phyloP scores from a whole-genome alignment of 768 basidiomycete genomes.

The Pisolithus tinctorius region DNA sequence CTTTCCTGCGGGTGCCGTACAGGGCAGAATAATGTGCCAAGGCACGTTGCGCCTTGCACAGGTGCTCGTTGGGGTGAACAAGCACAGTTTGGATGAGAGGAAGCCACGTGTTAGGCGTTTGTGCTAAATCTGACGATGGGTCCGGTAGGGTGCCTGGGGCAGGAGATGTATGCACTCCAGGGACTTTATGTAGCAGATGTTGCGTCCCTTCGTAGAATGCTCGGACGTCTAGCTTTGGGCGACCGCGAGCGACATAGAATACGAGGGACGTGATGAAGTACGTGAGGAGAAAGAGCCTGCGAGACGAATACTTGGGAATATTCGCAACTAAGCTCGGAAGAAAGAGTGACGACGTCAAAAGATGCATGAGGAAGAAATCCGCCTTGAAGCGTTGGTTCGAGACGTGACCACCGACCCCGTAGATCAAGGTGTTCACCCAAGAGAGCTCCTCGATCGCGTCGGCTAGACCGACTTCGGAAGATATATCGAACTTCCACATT shows the following conservation, averaged over 20 bases:
- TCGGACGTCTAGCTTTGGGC: constrained; percentile 24
- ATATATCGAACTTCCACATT: constrained; percentile 39
- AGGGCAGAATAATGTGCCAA: constrained; percentile 18
- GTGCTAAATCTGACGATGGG: constrained; percentile 8
- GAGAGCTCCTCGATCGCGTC: constrained; percentile 56
- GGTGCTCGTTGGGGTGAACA: constrained; percentile 25
- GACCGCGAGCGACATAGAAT: constrained; percentile 28
- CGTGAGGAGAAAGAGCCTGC: constrained; percentile 21
- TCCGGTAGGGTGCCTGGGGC: constrained; percentile 2
- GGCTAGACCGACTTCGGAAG: constrained; percentile 31
- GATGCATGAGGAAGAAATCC: constrained; percentile 66
- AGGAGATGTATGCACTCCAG: constrained; percentile 4
- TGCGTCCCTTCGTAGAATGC: constrained; percentile 26
- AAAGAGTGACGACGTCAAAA: constrained; percentile 63
- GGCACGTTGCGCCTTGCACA: constrained; percentile 19
- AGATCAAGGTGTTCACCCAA: constrained; percentile 53
- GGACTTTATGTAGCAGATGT: constrained; percentile 10
- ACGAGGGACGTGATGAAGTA: constrained; percentile 23
- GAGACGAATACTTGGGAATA: constrained; percentile 23
- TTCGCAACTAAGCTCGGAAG: constrained; percentile 41
- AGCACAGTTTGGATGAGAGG: constrained; percentile 28
- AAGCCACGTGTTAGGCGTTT: constrained; percentile 30
- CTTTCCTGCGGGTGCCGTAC: constrained; percentile 10
- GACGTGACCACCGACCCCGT: constrained; percentile 50
- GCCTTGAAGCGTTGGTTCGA: constrained; percentile 46